These are phyloP conservation scores for Solanum chiquidenum DNA, from an alignment of 257 asterid genomes.

Conservation along the genomic window DNA sequence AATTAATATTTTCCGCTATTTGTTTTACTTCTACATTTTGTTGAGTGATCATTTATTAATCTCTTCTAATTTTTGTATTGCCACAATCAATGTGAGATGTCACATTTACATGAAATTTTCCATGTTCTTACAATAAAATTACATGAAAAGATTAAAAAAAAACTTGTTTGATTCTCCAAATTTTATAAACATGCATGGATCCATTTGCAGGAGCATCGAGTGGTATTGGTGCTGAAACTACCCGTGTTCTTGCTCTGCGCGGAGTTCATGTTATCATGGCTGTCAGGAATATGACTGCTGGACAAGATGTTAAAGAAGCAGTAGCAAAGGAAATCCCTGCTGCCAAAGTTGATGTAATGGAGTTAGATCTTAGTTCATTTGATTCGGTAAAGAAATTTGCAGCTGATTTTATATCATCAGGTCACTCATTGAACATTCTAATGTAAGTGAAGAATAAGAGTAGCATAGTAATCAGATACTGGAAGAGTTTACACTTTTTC, in stretches of 20 bases:
- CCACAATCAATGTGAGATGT: not conserved
- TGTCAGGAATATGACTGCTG: constrained; percentile 49
- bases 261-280: constrained; percentile 76
- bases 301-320: constrained; percentile 38
- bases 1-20: not conserved
- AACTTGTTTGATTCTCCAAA: not conserved
- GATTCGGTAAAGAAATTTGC: constrained; percentile 66
- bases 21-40: not conserved
- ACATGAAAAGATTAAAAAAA: not conserved
- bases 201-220: constrained; percentile 63
- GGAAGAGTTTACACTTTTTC: not conserved
- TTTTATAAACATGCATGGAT: not conserved
- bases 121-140: not conserved
- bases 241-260: constrained; percentile 73
- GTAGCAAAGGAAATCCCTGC: constrained; percentile 44
- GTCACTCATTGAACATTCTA: constrained; percentile 56
- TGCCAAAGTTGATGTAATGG: constrained; percentile 69
- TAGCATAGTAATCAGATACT: not conserved
- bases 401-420: constrained; percentile 44
- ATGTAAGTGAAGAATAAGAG: constrained; percentile 34
- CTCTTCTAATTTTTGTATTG: not conserved
- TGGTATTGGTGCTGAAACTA: constrained; percentile 80
- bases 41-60: not conserved
- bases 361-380: constrained; percentile 68
- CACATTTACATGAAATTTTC: not conserved